Evolutionary conservation across 2,329 filamentous ascomycete species (phyloP).

Genomic region (Thelonectria rubi): DNA sequence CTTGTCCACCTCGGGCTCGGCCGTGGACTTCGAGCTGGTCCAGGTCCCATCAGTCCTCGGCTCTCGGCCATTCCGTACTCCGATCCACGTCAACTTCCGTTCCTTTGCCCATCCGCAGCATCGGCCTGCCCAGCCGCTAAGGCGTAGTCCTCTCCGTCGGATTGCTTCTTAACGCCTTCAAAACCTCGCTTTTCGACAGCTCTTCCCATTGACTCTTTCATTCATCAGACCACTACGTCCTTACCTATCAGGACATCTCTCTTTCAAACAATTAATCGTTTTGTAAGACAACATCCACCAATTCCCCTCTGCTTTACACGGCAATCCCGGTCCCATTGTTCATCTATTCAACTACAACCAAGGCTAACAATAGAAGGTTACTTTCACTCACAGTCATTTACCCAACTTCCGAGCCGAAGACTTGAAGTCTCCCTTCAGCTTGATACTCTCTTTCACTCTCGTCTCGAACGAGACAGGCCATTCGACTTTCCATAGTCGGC

Average conservation of each 20-base stretch:
- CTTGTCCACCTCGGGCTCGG: conserved; percentile 11
- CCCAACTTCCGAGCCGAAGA: not conserved
- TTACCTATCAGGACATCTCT: conserved; percentile 23
- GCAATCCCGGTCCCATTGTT: not conserved
- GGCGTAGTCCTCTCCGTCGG: conserved; percentile 23
- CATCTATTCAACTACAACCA: not conserved
- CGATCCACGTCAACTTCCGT: conserved; percentile 24
- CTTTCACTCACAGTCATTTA: conserved; percentile 9
- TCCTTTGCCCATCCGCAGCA: conserved; percentile 30
- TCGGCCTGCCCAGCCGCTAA: conserved; percentile 22
- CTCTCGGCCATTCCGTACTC: conserved; percentile 10
- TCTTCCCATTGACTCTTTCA: conserved; percentile 9
- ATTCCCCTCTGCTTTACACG: not conserved
- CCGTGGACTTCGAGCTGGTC: conserved; percentile 17
- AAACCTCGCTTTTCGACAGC: conserved; percentile 27
- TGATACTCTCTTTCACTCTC: conserved; percentile 11
- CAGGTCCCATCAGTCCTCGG: conserved; percentile 21
- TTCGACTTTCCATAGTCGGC: conserved; percentile 2
- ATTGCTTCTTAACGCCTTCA: conserved; percentile 21
- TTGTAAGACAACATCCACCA: conserved; percentile 11
- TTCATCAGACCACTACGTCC: conserved; percentile 22
- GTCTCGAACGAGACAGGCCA: conserved; percentile 7
- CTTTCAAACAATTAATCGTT: conserved; percentile 5
- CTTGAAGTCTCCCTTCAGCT: not conserved
- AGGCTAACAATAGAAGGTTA: conserved; percentile 1